These are phyloP conservation scores for Toxoplasma gondii DNA, from an alignment of 169 alveolate genomes.

Conservation along the genomic window DNA sequence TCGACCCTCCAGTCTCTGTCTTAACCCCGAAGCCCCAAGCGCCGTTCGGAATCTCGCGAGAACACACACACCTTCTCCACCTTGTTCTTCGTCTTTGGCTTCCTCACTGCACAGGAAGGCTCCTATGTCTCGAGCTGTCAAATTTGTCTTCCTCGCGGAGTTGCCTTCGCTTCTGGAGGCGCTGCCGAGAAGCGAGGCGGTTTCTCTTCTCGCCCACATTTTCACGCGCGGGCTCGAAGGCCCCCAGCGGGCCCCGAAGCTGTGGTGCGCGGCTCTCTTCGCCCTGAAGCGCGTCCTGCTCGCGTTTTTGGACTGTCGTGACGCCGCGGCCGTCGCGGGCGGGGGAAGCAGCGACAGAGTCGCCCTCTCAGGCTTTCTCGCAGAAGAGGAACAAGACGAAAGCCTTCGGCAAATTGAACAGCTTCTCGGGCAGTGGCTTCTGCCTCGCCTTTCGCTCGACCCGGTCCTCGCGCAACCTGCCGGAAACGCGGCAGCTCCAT, in stretches of 20 bases:
- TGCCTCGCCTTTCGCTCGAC: neutral
- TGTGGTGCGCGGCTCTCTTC: constrained; percentile 20
- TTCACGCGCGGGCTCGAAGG: neutral
- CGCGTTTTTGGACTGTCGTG: neutral
- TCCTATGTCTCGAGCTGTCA: neutral
- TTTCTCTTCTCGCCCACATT: neutral
- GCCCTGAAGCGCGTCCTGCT: constrained; percentile 28
- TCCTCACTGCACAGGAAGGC: too few relatives aligned
- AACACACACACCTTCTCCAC: too few relatives aligned
- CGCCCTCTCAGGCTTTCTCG: neutral
- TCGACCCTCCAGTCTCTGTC: too few relatives aligned
- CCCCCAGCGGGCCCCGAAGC: neutral
- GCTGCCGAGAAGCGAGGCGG: neutral
- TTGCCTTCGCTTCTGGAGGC: neutral
- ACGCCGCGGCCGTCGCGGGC: neutral
- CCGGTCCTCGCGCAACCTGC: neutral
- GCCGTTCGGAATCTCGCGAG: too few relatives aligned
- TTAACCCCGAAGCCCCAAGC: too few relatives aligned
- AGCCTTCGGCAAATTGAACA: neutral
- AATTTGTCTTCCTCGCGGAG: neutral
- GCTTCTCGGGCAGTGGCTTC: neutral
- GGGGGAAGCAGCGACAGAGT: neutral
- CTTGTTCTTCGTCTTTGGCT: neutral
- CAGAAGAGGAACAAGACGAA: neutral
- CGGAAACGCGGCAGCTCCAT: neutral